These are phyloP conservation scores for Tulasnella sp. DNA, from an alignment of 768 basidiomycete genomes.

Conservation along the genomic window DNA sequence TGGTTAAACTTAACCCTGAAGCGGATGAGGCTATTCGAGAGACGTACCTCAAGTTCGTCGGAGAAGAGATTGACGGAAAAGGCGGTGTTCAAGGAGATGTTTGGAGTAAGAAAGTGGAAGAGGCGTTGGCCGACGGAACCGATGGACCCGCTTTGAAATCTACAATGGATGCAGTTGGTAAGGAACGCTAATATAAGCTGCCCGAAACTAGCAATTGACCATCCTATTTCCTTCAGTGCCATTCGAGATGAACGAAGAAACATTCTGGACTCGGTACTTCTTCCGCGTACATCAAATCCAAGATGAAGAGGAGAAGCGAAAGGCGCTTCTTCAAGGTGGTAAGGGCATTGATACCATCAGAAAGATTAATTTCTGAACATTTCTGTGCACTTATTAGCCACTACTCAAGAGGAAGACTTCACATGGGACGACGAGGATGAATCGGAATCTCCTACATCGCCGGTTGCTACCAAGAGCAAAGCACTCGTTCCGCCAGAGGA, in stretches of 20 bases:
- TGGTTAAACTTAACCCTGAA: conserved; percentile 76
- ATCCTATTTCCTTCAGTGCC: conserved; percentile 58
- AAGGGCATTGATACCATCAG: conserved; percentile 10
- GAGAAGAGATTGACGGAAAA: conserved; percentile 55
- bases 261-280: conserved; percentile 89
- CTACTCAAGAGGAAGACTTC: conserved; percentile 76
- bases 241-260: conserved; percentile 59
- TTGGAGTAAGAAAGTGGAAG: conserved; percentile 59
- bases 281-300: conserved; percentile 84
- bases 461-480: conserved; percentile 28
- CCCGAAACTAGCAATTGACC: background rate
- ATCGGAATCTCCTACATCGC: conserved; percentile 44
- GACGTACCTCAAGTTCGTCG: conserved; percentile 61
- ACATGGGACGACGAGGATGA: conserved; percentile 94
- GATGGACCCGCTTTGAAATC: conserved; percentile 59
- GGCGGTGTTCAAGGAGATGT: conserved; percentile 61
- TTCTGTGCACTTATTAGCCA: conserved; percentile 37
- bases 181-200: conserved; percentile 23
- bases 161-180: conserved; percentile 65
- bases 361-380: background rate
- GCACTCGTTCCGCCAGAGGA: background rate
- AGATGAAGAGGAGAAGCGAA: conserved; percentile 75
- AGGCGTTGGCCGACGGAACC: conserved; percentile 51
- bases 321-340: conserved; percentile 72
- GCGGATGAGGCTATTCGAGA: conserved; percentile 51